phyloP scores from a whole-genome alignment of 1,284 basidiomycete genomes.

The Ceratobasidium sp. region DNA sequence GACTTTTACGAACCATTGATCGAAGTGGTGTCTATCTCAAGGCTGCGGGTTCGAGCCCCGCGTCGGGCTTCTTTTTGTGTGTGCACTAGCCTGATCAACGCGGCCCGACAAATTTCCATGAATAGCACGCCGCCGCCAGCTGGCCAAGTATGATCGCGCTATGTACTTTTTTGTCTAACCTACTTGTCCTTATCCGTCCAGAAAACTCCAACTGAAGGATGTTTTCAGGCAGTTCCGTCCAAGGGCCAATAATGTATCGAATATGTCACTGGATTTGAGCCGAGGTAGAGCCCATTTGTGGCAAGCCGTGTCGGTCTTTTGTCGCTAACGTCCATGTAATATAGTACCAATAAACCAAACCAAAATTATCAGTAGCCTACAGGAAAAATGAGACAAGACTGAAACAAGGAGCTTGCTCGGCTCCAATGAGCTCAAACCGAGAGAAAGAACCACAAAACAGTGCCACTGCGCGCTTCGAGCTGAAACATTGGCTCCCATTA shows the following conservation, averaged over 20 bases:
- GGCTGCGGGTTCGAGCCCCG: constrained; percentile 43
- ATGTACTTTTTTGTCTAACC: not conserved
- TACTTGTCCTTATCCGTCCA: not conserved
- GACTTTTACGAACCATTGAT: constrained; percentile 35
- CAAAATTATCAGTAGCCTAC: not conserved
- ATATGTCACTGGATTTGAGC: not conserved
- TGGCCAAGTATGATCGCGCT: not conserved
- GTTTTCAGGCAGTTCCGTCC: not conserved
- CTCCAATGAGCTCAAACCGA: not conserved
- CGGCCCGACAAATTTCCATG: not conserved
- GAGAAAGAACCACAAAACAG: not conserved
- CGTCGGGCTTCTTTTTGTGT: constrained; percentile 35
- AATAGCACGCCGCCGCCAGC: not conserved
- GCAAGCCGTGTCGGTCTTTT: not conserved
- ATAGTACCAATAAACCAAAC: not conserved
- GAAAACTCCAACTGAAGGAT: not conserved
- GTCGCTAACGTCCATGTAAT: not conserved
- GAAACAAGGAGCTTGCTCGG: not conserved
- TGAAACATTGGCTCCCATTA: not conserved
- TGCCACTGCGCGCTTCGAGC: too few relatives aligned
- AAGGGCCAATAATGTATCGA: not conserved
- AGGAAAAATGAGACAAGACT: constrained; percentile 3
- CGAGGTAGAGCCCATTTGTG: not conserved
- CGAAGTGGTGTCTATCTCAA: constrained; percentile 20
- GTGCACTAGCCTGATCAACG: not conserved